Base-by-base conservation (phyloP, 331 rosid genomes). In the Prunus yedoensis region DNA sequence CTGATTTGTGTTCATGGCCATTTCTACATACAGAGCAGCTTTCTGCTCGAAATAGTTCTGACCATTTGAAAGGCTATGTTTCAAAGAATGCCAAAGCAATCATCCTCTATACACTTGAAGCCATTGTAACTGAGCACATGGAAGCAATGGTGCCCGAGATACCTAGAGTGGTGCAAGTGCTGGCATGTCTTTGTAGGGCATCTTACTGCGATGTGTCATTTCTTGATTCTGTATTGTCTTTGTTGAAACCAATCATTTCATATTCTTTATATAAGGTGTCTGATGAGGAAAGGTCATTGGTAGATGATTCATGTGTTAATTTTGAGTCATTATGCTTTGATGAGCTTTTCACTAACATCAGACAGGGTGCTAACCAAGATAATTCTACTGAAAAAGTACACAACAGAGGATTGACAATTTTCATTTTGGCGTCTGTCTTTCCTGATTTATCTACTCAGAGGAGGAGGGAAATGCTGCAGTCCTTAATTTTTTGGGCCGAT, bases 61-160 rank as follows among this genome's bases (percentile, higher is more conserved):
- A 66, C 74, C 70, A 74, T 73, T 73, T 89, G 68, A 91, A 89
- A 83, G 98, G 97, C 60, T 88, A 87, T 86, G 89, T 75, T 77
- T 91, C 91, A 68, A 93, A 91, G 87, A 93, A 93, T 84, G 98
- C 96, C 66, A 89, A 91, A 77, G 91, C 93, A 41, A 88, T 93
- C 73, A 82, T 91, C 75, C 96, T 93, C 62, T 88, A 87, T 77
- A 71, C 90, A 65, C 93, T 93, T 63, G 98, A 93, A 84, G 90
- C 96, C 76, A 87, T 91, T 82, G 82, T 90, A 53, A 80, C 81
- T 25, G 96, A 93, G 87, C 96, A 93, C 85, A 93, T 93, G 97
- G 97, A 93, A 76, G 90, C 93, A 23, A 84, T 91, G 90, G 83
- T 88, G 70, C 98, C 97, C 18, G 98, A 93, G 85, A 86, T 89